A percentile compares a stretch with the other conserved stretches of the same genome.
Evolutionary conservation across 225 moss, liverwort and hornwort species (phyloP).

Genomic region (Physcomitrium patens): DNA sequence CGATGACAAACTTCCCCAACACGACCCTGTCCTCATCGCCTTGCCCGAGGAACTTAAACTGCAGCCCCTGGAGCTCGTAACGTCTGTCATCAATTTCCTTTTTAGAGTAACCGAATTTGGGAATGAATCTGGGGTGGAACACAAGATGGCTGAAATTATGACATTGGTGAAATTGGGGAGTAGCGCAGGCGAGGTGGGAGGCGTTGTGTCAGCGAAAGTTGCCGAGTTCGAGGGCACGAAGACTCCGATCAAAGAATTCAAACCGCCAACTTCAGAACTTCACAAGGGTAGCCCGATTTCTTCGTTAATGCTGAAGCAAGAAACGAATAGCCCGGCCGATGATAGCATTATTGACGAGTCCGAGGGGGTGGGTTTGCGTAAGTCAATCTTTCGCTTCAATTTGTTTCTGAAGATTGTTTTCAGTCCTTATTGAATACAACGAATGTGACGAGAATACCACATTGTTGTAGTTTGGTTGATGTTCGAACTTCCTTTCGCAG

Average conservation of each 20-base stretch:
- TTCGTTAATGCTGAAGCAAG: not conserved
- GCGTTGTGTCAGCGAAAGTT: slow-evolving; percentile 36
- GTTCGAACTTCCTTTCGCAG: slow-evolving; percentile 46
- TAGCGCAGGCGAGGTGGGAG: slow-evolving; percentile 39
- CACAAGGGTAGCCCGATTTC: no score
- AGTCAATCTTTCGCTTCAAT: slow-evolving; percentile 8
- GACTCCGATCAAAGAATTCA: not conserved
- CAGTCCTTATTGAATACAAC: not conserved
- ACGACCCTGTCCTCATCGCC: slow-evolving; percentile 51
- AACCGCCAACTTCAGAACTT: not conserved
- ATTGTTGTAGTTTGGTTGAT: not conserved
- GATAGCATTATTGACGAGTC: slow-evolving; percentile 28
- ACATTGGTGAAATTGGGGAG: slow-evolving; percentile 43
- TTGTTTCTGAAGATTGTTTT: not conserved
- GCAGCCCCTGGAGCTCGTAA: slow-evolving; percentile 57
- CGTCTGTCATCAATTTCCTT: slow-evolving; percentile 59
- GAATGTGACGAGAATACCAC: no score
- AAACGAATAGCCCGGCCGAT: slow-evolving; percentile 12
- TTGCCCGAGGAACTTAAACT: slow-evolving; percentile 67
- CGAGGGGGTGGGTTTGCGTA: slow-evolving; percentile 65
- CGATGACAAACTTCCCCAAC: slow-evolving; percentile 32
- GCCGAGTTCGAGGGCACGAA: slow-evolving; percentile 37
- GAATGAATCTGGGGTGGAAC: slow-evolving; percentile 45
- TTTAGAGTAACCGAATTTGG: slow-evolving; percentile 53
- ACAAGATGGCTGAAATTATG: slow-evolving; percentile 45